phyloP scores from a whole-genome alignment of 139 green algal genomes.

The Volvox africanus region DNA sequence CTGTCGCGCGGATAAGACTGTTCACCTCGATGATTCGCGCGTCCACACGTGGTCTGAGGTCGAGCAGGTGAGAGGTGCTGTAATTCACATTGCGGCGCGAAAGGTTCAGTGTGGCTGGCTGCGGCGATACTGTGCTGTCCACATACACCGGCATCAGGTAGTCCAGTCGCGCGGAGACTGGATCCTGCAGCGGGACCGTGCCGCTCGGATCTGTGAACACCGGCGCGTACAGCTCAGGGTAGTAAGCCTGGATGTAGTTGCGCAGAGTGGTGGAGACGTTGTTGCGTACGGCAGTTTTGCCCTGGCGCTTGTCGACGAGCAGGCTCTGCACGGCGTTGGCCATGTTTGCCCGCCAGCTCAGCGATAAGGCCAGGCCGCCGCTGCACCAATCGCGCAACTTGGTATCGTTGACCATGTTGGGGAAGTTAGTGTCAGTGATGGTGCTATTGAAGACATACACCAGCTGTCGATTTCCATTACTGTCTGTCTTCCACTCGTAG shows the following conservation, averaged over 20 bases:
- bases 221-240: slow-evolving; percentile 57
- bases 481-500: background rate
- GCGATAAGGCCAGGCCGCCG: slow-evolving; percentile 7
- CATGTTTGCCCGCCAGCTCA: slow-evolving; percentile 31
- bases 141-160: slow-evolving; percentile 58
- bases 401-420: background rate
- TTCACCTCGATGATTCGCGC: slow-evolving; percentile 59
- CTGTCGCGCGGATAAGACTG: background rate
- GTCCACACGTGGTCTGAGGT: slow-evolving; percentile 19
- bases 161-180: slow-evolving; percentile 4
- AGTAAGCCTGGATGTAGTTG: slow-evolving; percentile 45
- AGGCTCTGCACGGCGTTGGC: slow-evolving; percentile 40
- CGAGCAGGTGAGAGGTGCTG: slow-evolving; percentile 31
- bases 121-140: slow-evolving; percentile 3
- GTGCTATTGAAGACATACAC: background rate
- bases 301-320: slow-evolving; percentile 60
- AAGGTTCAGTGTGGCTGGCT: slow-evolving; percentile 45
- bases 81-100: slow-evolving; percentile 47
- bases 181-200: slow-evolving; percentile 29
- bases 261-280: slow-evolving; percentile 36
- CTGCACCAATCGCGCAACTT: slow-evolving; percentile 21
- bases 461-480: slow-evolving; percentile 11
- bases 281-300: slow-evolving; percentile 59
- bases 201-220: slow-evolving; percentile 54
- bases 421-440: too few species aligned